Base-by-base conservation (phyloP, 2,329 filamentous ascomycete species). In the Penicillium rolfsii region DNA sequence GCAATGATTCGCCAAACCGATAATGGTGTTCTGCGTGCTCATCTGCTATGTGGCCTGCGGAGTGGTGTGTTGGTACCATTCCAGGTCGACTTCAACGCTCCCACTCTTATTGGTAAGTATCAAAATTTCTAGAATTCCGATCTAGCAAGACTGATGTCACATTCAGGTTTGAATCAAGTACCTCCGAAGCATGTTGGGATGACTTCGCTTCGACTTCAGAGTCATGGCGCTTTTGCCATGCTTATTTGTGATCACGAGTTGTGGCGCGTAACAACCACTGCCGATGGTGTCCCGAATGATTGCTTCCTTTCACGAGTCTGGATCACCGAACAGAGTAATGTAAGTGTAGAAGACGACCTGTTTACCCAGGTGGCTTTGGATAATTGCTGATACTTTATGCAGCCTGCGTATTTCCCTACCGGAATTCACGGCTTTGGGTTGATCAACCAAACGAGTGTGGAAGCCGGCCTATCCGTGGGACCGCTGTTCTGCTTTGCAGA, bases 401-500 rank as follows among this genome's bases (percentile, higher is more conserved):
- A 80, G 77, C 73, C 76, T 57, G 73, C 76, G 24, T 79, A 75
- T 57, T 69, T 73, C 52, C 77, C 78, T 35, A 66, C 66, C 36
- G 64, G 57, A n/a, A 64, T 80, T 33, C 71, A 75, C 54, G 69
- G 76, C 22, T 73, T 76, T 38, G 66, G 73, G 26, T 72, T 77
- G 14, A 71, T 79, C 52, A 71, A 77, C 49, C 36, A 67, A 43
- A 63, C 61, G 12, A 55, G 63, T 33, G 55, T 68, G 14, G 59
- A 67, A 49, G 40, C 65, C 22, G 67, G 68, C 22, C 67, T 66
- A 14, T 68, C 81, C 11, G 72, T 73, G 14, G 79, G 79, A 1
- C 78, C 81, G 40, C 69, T 85, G 9, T 79, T 84, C 46, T 82
- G 79, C 41, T 78, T 83, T 52, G 77, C 79, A 19, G 79, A 81